Evolutionary conservation across 2,329 filamentous ascomycete species (phyloP).

Genomic region (Metarhizium brunneum): DNA sequence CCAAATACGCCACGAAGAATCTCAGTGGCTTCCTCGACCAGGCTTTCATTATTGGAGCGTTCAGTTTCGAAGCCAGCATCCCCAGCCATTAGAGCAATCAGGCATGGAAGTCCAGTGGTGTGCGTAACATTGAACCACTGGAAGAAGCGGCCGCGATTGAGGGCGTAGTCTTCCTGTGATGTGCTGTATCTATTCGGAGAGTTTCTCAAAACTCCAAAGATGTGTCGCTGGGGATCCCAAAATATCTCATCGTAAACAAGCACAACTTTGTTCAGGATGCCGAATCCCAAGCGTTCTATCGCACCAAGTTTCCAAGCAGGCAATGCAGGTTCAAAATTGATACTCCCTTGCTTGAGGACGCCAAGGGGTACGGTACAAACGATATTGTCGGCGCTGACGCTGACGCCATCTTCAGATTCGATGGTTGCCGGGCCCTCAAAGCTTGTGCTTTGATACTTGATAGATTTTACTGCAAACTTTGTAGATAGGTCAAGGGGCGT

Average conservation of each 20-base stretch:
- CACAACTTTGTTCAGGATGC: constrained; percentile 90
- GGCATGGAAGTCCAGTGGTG: constrained; percentile 76
- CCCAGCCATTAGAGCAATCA: constrained; percentile 91
- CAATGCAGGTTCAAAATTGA: constrained; percentile 85
- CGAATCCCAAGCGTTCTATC: constrained; percentile 80
- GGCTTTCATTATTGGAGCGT: constrained; percentile 59
- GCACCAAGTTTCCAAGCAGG: constrained; percentile 76
- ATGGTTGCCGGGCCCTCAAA: constrained; percentile 45
- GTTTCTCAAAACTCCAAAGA: constrained; percentile 83
- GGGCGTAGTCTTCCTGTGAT: constrained; percentile 68
- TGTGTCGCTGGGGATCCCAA: constrained; percentile 84
- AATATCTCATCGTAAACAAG: constrained; percentile 83
- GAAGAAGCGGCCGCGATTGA: constrained; percentile 83
- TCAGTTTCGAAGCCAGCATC: constrained; percentile 89
- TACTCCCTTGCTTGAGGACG: constrained; percentile 72
- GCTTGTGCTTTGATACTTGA: constrained; percentile 50
- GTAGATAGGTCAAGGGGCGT: constrained; percentile 68
- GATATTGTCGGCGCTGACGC: constrained; percentile 79
- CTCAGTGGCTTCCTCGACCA: constrained; percentile 71
- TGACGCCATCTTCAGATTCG: constrained; percentile 68
- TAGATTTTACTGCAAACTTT: constrained; percentile 61
- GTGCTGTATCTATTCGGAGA: constrained; percentile 61
- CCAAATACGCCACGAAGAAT: constrained; percentile 72
- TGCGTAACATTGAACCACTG: constrained; percentile 95
- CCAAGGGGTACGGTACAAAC: constrained; percentile 85